Evolutionary conservation across 352 stramenopile genomes (phyloP), one percentile per base, ranked within the genome.

Genomic region (Phytopythium delawarense): DNA sequence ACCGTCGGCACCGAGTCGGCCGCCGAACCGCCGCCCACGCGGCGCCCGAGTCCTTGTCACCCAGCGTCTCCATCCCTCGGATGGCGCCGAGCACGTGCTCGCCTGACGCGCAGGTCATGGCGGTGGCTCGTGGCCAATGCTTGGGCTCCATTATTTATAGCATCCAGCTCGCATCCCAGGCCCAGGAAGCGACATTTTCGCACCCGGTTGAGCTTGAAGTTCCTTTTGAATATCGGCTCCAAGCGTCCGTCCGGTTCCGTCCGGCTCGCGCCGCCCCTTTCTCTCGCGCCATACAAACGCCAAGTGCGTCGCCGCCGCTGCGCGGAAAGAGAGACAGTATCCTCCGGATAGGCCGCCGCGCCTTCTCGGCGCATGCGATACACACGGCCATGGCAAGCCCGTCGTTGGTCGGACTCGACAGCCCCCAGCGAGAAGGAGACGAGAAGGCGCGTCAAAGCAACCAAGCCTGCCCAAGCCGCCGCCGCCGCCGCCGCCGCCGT

Each of bases 261-360:
- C 44, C 21, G 44, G 44, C 23, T 48, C 42, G 18, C 6, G 46
- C 46, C 9, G 21, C 46, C 46, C 46, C 46, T 34, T 28, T 52
- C 46, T 52, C 46, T 52, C 46, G 46, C n/a, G 9, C 23, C 46
- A 34, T 52, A 52, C 46, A 52, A 52, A 52, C 23, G 9, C 16
- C 21, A 52, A 52, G 46, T 25, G 4, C 7, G 11, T 11, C 9
- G 9, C 23, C 9, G 20, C 46, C 15, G 20, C 30, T 13, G 7
- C 21, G 8, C 30, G 46, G 46, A 51, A 51, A 49, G 44, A 52
- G 46, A 52, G n/a, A 50, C n/a, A 50, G 20, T 50, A 30, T 45
- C 12, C 39, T 16, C 39, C 34, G 34, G 34, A 25, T 13, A 21
- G 42, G 42, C 15, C 4, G 40, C 20, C 16, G 42, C 42, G 42